phyloP scores from a whole-genome alignment of 306 rosid species.

The Rosa multiflora region DNA sequence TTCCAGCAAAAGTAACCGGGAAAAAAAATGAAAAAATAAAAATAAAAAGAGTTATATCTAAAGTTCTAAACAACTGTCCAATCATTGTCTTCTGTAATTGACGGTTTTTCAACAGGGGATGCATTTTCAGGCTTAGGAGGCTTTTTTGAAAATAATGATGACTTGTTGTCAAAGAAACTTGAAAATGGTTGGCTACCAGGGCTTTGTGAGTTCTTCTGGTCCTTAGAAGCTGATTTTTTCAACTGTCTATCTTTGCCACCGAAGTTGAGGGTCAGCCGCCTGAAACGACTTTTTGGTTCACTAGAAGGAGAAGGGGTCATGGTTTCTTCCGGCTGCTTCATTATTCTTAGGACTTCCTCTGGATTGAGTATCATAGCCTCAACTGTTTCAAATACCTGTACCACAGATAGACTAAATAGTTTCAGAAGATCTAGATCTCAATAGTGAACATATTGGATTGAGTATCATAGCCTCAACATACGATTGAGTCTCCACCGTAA shows the following conservation, averaged over 20 bases:
- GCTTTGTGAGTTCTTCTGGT: slow-evolving; percentile 38
- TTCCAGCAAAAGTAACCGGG: slow-evolving; percentile 31
- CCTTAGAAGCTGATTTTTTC: slow-evolving; percentile 44
- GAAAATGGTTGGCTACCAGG: slow-evolving; percentile 62
- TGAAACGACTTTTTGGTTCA: slow-evolving; percentile 62
- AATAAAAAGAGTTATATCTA: slow-evolving; percentile 16
- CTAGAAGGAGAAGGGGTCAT: slow-evolving; percentile 20
- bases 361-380: slow-evolving; percentile 81
- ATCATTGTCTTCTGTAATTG: slow-evolving; percentile 35
- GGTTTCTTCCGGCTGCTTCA: slow-evolving; percentile 71
- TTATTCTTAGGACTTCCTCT: slow-evolving; percentile 64
- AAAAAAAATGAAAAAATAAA: neutral
- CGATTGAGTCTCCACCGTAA: neutral
- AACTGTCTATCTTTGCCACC: slow-evolving; percentile 57
- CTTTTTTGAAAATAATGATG: slow-evolving; percentile 77
- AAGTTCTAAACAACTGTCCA: slow-evolving; percentile 42
- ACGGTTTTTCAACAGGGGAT: slow-evolving; percentile 39
- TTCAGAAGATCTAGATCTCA: slow-evolving; percentile 6
- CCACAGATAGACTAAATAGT: neutral
- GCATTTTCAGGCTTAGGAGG: slow-evolving; percentile 52
- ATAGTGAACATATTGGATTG: neutral
- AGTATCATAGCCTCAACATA: too few species aligned
- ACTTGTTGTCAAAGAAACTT: slow-evolving; percentile 75
- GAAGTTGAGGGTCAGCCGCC: slow-evolving; percentile 68
- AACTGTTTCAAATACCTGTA: slow-evolving; percentile 86